phyloP scores from a whole-genome alignment of 495 filamentous ascomycete genomes.

The Annulohypoxylon bovei region DNA sequence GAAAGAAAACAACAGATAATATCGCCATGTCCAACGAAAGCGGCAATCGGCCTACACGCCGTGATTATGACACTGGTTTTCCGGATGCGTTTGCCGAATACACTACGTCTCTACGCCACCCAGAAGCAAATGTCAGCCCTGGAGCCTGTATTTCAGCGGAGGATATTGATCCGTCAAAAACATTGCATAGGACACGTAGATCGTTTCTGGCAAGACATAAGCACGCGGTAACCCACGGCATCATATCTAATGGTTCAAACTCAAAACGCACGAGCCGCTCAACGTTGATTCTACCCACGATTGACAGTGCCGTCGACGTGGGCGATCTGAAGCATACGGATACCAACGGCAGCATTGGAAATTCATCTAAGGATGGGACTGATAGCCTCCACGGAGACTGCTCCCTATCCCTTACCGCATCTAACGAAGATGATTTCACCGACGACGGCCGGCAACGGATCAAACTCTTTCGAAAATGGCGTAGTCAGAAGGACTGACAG shows the following conservation, averaged over 20 bases:
- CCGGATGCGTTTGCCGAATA: conserved; percentile 44
- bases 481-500: conserved; percentile 29
- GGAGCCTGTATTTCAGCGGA: conserved; percentile 45
- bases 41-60: conserved; percentile 40
- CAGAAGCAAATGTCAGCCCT: conserved; percentile 42
- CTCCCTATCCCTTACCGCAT: conserved; percentile 22
- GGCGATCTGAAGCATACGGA: conserved; percentile 24
- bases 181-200: conserved; percentile 42
- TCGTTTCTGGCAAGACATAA: conserved; percentile 44
- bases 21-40: conserved; percentile 40
- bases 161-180: conserved; percentile 43
- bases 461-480: conserved; percentile 41
- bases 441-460: conserved; percentile 33
- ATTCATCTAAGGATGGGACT: conserved; percentile 34
- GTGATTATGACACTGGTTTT: conserved; percentile 45
- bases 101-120: conserved; percentile 46
- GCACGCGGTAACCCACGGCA: conserved; percentile 37
- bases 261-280: conserved; percentile 15
- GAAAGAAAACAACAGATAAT: conserved; percentile 9
- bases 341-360: conserved; percentile 31
- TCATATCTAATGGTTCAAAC: conserved; percentile 15
- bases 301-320: conserved; percentile 32
- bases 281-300: conserved; percentile 7
- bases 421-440: conserved; percentile 16
- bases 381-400: conserved; percentile 37